phyloP scores from a whole-genome alignment of 805 yeast genomes.

The Saturnispora besseyi region DNA sequence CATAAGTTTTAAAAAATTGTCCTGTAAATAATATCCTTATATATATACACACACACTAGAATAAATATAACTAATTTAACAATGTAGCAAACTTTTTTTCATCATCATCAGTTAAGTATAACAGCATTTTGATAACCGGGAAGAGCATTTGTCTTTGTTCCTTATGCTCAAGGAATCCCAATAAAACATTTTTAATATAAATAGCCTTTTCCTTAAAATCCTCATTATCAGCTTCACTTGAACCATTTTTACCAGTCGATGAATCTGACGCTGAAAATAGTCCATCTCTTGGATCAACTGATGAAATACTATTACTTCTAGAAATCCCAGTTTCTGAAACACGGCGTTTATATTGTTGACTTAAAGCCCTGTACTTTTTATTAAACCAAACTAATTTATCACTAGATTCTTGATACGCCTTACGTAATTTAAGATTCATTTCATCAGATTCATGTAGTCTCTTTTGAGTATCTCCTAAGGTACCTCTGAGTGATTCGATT shows the following conservation, averaged over 20 bases:
- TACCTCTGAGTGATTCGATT: slow-evolving; percentile 38
- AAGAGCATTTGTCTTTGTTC: slow-evolving; percentile 83
- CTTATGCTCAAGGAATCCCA: slow-evolving; percentile 84
- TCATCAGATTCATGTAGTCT: slow-evolving; percentile 49
- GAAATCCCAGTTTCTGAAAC: slow-evolving; percentile 18
- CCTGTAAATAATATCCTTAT: not conserved
- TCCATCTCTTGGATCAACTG: not conserved
- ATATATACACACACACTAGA: not conserved
- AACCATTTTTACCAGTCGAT: slow-evolving; percentile 4
- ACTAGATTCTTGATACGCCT: slow-evolving; percentile 56
- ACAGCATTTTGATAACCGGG: slow-evolving; percentile 74
- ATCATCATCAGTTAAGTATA: slow-evolving; percentile 62
- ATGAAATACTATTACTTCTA: slow-evolving; percentile 14
- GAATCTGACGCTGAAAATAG: not conserved
- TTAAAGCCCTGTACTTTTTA: slow-evolving; percentile 59
- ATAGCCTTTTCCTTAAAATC: slow-evolving; percentile 46
- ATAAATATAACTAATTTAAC: slow-evolving; percentile 15
- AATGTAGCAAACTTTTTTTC: slow-evolving; percentile 63
- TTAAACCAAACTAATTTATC: slow-evolving; percentile 58
- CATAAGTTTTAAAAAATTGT: not conserved
- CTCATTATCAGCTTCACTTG: slow-evolving; percentile 11
- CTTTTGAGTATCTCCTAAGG: slow-evolving; percentile 42
- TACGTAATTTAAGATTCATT: slow-evolving; percentile 44
- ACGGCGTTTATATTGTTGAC: slow-evolving; percentile 42
- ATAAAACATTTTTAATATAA: slow-evolving; percentile 79